Base-by-base conservation (phyloP, 108 stramenopile species). In the Chaetoceros muelleri region DNA sequence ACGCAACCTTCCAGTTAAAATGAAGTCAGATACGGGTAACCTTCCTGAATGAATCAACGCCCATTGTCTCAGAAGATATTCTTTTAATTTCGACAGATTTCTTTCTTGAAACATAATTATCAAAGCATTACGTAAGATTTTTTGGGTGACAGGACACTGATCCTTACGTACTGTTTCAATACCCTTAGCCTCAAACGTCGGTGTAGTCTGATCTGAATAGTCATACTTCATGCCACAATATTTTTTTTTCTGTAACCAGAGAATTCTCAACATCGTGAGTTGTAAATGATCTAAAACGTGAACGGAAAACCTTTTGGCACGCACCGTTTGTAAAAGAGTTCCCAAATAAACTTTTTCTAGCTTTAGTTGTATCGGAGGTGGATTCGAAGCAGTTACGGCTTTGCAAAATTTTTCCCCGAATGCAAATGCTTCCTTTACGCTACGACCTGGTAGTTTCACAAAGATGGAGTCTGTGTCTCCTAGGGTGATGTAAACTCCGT, bases 401-500 rank as follows among this genome's bases (percentile, higher is more conserved):
- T 66, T 62, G 58, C 93, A 95, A 49, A 96, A 84, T 55, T 76
- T 75, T 60, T 93, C 85, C 23, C 94, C 98, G 40, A 97, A 95
- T n/a, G 71, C 61, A 62, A 96, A 97, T 0, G 96, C 98, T 64
- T 91, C 83, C 29, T 70, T 58, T 22, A 89, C 75, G 19, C 77
- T 73, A 55, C 89, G 79, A 23, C 95, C 95, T 22, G 85, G 87
- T n/a, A 98, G 63, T 55, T 75, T 77, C 13, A 99, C 71, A 75
- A 99, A 99, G n/a, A 99, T 47, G 5, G 94, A 95, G 65, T 99
- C 98, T 2, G 98, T 99, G 60, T 99, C 98, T 21, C 72, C 72
- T 19, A 68, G n/a, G n/a, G n/a, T n/a, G n/a, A n/a, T n/a, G n/a
- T n/a, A n/a, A n/a, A n/a, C n/a, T n/a, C n/a, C n/a, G n/a, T n/a